Evolutionary conservation across 495 filamentous ascomycete genomes (phyloP).

Genomic region (Lasiosphaeria miniovina): DNA sequence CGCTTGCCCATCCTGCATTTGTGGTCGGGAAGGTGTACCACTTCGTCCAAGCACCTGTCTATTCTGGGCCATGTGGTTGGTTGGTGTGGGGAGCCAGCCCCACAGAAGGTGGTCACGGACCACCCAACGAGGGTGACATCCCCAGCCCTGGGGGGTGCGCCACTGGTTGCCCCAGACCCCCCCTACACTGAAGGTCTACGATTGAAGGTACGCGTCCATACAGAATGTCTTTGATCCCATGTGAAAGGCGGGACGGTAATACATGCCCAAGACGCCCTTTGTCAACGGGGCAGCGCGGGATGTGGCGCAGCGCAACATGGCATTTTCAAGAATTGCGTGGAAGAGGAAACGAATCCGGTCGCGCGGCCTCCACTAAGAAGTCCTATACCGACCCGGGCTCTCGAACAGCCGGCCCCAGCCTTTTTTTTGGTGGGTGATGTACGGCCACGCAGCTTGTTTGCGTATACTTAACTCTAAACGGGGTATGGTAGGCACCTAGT

Average conservation of each 20-base stretch:
- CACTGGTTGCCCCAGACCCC: background rate
- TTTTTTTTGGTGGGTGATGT: no score
- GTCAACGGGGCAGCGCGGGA: background rate
- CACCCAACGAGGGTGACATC: constrained; percentile 15
- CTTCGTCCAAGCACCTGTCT: background rate
- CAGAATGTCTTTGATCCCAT: background rate
- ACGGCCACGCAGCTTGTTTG: no score
- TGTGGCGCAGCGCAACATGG: constrained; percentile 9
- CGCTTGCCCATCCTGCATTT: background rate
- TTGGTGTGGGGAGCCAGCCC: background rate
- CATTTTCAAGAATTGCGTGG: constrained; percentile 6
- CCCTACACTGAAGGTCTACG: no score
- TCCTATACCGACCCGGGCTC: no score
- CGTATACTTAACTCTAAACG: no score
- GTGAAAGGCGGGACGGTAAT: background rate
- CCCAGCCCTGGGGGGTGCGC: background rate
- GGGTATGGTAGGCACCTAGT: no score
- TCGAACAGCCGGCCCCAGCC: no score
- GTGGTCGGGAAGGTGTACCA: no score
- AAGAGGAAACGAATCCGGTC: background rate
- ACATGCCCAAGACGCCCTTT: background rate
- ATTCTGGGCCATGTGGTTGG: constrained; percentile 10
- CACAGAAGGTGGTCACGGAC: constrained; percentile 22
- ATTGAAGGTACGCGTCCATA: no score
- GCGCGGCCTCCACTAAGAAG: background rate